These are phyloP conservation scores for Yamadazyma scolyti DNA, from an alignment of 805 yeast genomes.

Conservation along the genomic window DNA sequence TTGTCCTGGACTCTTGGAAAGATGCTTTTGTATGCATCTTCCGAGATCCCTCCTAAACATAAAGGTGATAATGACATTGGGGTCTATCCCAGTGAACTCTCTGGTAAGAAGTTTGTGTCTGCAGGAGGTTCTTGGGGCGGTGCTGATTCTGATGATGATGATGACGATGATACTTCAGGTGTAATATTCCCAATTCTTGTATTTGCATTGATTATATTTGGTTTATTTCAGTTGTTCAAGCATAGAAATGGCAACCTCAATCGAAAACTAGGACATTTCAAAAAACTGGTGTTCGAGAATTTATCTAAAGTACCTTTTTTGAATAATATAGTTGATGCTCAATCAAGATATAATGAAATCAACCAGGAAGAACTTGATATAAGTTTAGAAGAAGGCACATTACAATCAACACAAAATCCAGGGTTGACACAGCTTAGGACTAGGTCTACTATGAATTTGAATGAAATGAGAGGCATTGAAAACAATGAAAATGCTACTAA, in stretches of 20 bases:
- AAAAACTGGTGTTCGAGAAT: conserved; percentile 6
- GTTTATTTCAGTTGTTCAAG: conserved; percentile 5
- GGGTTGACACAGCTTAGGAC: conserved; percentile 25
- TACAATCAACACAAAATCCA: conserved; percentile 17
- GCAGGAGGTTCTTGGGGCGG: conserved; percentile 18
- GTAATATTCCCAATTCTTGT: conserved; percentile 8
- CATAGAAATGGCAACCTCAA: conserved; percentile 3
- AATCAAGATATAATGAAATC: conserved; percentile 9
- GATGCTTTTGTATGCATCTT: conserved; percentile 76
- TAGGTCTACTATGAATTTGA: conserved; percentile 31
- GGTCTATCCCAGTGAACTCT: conserved; percentile 37
- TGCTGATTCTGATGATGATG: conserved; percentile 16
- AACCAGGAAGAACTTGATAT: conserved; percentile 18
- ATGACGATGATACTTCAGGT: conserved; percentile 8
- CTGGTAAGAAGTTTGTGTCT: conserved; percentile 28
- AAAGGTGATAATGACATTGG: conserved; percentile 26
- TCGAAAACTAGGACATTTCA: conserved; percentile 12
- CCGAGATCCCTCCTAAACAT: conserved; percentile 43
- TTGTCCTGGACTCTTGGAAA: conserved; percentile 95
- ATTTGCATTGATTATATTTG: conserved; percentile 14
- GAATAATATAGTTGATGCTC: conserved; percentile 9
- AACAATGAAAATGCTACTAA: conserved; percentile 13
- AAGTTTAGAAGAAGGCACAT: conserved; percentile 33
- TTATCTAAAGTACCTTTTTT: conserved; percentile 21
- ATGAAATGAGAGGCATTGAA: conserved; percentile 7